Evolutionary conservation across 768 basidiomycete genomes (phyloP).

Genomic region (Galerina marginata): DNA sequence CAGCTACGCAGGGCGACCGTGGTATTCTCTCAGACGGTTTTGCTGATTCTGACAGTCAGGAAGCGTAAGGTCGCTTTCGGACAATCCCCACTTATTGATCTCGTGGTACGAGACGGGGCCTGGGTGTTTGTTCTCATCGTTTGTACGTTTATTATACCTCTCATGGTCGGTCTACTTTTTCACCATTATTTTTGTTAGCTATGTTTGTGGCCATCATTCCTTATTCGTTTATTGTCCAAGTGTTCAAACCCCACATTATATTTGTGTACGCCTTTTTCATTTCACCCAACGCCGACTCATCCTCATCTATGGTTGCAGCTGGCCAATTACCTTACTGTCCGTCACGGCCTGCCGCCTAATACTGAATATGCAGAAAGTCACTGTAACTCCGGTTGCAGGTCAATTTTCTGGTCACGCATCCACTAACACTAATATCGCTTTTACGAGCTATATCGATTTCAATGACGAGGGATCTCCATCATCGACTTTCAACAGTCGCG

Average conservation of each 20-base stretch:
- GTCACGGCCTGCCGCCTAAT: slow-evolving; percentile 21
- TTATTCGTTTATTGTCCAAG: slow-evolving; percentile 19
- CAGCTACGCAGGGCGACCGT: slow-evolving; percentile 9
- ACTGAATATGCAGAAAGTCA: slow-evolving; percentile 20
- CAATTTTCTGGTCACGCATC: background rate
- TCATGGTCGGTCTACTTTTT: background rate
- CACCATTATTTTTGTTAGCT: slow-evolving; percentile 1
- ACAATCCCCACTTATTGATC: slow-evolving; percentile 17
- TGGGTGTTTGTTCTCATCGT: slow-evolving; percentile 23
- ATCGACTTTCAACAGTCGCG: background rate
- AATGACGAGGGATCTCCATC: background rate
- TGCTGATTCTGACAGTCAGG: slow-evolving; percentile 21
- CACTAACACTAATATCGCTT: slow-evolving; percentile 14
- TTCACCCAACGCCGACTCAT: background rate
- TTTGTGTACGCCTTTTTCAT: slow-evolving; percentile 16
- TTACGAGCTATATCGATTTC: slow-evolving; percentile 16
- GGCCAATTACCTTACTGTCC: slow-evolving; percentile 23
- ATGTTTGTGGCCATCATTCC: slow-evolving; percentile 22
- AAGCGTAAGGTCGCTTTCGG: slow-evolving; percentile 22
- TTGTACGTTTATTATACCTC: slow-evolving; percentile 10
- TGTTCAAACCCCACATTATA: slow-evolving; percentile 23
- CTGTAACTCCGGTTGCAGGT: background rate
- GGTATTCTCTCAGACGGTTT: slow-evolving; percentile 17
- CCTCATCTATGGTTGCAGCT: slow-evolving; percentile 7
- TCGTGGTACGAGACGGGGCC: slow-evolving; percentile 22